Percentiles rank a stretch among this genome's conserved stretches.
These are phyloP conservation scores for Volvox reticuliferus DNA, from an alignment of 139 green algal species.

Conservation along the genomic window DNA sequence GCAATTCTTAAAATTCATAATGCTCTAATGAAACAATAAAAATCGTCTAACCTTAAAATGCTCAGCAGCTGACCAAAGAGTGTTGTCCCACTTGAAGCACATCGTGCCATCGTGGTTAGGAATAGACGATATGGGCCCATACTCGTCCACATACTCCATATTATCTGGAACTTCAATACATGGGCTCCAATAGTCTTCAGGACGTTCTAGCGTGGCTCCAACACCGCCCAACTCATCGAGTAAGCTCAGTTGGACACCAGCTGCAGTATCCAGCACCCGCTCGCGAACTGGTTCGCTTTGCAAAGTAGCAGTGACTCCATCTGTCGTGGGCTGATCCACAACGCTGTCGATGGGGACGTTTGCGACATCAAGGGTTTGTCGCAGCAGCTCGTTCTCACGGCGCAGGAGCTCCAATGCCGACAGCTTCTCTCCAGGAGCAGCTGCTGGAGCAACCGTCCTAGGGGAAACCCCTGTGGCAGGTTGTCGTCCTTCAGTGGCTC, in stretches of 20 bases:
- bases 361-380: constrained; percentile 65
- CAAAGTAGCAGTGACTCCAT: neutral
- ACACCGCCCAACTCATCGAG: constrained; percentile 1
- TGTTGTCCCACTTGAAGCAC: constrained; percentile 93
- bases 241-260: constrained; percentile 1
- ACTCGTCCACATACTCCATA: constrained; percentile 62
- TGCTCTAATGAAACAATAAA: neutral
- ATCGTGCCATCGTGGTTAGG: constrained; percentile 91
- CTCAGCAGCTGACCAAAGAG: constrained; percentile 85
- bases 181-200: constrained; percentile 65
- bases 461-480: neutral
- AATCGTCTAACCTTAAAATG: constrained; percentile 84
- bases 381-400: constrained; percentile 86
- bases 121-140: constrained; percentile 61
- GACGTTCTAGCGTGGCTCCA: neutral
- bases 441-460: neutral
- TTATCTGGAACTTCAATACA: constrained; percentile 61
- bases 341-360: constrained; percentile 48
- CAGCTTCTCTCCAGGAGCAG: constrained; percentile 40
- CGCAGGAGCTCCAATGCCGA: constrained; percentile 74
- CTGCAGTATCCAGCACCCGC: neutral
- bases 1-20: neutral
- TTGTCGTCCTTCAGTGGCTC: neutral
- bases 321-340: neutral
- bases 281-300: too few relatives aligned